Percentiles rank a stretch among this genome's conserved stretches.
phyloP scores from a whole-genome alignment of 768 basidiomycete species.

The Multifurca ochricompacta region DNA sequence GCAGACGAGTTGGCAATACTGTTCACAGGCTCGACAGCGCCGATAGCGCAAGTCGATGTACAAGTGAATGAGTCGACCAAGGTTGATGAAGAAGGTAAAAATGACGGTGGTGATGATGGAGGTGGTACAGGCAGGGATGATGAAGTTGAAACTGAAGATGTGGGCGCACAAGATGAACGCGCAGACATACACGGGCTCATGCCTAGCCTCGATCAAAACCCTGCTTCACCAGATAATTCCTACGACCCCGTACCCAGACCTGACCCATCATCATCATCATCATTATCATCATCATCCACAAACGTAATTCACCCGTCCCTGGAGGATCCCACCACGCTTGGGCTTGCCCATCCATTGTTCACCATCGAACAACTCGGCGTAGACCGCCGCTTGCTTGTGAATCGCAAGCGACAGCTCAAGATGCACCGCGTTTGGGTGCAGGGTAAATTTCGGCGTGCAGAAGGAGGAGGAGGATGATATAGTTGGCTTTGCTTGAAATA shows the following conservation, averaged over 20 bases:
- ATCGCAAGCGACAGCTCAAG: conserved; percentile 88
- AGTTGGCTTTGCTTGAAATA: no score
- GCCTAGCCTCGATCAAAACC: not conserved
- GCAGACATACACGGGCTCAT: not conserved
- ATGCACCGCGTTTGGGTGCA: conserved; percentile 99
- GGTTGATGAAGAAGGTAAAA: conserved; percentile 27
- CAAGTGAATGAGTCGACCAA: conserved; percentile 26
- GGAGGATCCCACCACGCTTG: conserved; percentile 28
- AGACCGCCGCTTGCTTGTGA: conserved; percentile 85
- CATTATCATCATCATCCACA: no score
- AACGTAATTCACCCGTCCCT: conserved; percentile 9
- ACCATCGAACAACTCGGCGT: conserved; percentile 78
- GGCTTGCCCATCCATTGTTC: conserved; percentile 56
- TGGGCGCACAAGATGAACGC: not conserved
- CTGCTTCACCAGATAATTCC: not conserved
- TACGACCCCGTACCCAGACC: not conserved
- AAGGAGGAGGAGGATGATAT: not conserved
- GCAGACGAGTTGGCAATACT: conserved; percentile 72
- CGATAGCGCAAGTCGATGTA: conserved; percentile 26
- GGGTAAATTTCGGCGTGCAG: conserved; percentile 51
- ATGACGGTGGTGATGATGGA: conserved; percentile 24
- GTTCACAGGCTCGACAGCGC: conserved; percentile 57
- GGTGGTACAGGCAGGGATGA: not conserved
- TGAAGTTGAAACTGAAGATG: not conserved
- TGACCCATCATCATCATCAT: no score